Evolutionary conservation across 2,329 filamentous ascomycete species (phyloP).

Genomic region (Fusarium agapanthi): DNA sequence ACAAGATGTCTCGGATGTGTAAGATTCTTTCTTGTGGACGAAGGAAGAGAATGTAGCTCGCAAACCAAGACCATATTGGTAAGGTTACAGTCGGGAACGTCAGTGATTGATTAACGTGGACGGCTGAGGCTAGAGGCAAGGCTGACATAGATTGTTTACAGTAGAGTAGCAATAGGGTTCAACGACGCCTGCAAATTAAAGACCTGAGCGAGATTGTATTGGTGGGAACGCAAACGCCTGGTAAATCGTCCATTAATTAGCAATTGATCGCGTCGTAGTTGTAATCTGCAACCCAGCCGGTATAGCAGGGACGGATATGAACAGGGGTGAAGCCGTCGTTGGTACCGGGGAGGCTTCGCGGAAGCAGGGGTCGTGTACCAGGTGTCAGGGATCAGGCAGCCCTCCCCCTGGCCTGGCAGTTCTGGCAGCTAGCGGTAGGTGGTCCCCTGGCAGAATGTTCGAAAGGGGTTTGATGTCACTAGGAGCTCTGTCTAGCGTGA

Average conservation of each 20-base stretch:
- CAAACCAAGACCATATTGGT: constrained; percentile 2
- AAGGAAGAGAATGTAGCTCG: background rate
- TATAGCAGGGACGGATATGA: constrained; percentile 32
- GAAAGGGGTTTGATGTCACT: constrained; percentile 35
- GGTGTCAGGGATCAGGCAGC: constrained; percentile 16
- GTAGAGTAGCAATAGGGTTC: background rate
- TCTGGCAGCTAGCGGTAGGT: constrained; percentile 21
- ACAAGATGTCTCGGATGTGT: background rate
- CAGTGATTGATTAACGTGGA: background rate
- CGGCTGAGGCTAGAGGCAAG: constrained; percentile 11
- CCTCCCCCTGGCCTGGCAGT: constrained; percentile 20
- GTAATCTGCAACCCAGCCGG: constrained; percentile 27
- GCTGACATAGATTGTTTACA: background rate
- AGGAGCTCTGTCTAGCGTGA: constrained; percentile 25
- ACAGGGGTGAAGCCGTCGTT: constrained; percentile 24
- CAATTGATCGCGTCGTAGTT: constrained; percentile 8
- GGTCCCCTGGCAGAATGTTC: constrained; percentile 23
- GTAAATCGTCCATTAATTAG: constrained; percentile 23
- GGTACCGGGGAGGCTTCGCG: constrained; percentile 24
- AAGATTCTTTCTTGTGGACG: background rate
- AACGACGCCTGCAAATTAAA: constrained; percentile 2
- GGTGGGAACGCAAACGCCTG: constrained; percentile 15
- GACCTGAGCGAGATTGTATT: constrained; percentile 8
- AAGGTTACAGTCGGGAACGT: background rate
- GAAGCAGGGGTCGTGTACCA: constrained; percentile 25